Evolutionary conservation across 345 rosid genomes (phyloP).

Genomic region (Cardamine resedifolia): DNA sequence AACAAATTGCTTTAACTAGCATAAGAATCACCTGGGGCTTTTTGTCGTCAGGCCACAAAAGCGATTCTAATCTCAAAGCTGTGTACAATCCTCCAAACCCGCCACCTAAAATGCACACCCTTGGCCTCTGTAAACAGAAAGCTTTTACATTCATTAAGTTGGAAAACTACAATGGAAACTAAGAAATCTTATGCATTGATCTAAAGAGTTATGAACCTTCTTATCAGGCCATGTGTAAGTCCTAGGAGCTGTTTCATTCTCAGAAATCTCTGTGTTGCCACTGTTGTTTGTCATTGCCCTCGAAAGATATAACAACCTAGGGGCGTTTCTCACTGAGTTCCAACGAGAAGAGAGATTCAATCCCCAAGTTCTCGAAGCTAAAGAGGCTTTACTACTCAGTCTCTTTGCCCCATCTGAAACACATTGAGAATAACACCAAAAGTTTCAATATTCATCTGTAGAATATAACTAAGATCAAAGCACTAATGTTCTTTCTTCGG

Average conservation of each 20-base stretch:
- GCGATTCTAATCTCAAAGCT: conserved; percentile 89
- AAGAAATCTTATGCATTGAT: background rate
- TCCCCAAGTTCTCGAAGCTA: conserved; percentile 29
- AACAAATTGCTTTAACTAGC: background rate
- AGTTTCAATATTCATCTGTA: conserved; percentile 14
- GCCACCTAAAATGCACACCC: conserved; percentile 39
- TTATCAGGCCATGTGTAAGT: conserved; percentile 43
- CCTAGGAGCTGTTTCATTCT: conserved; percentile 32
- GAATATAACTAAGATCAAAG: background rate
- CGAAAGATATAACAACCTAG: conserved; percentile 15
- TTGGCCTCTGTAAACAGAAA: conserved; percentile 33
- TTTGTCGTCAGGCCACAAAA: conserved; percentile 80
- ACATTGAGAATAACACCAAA: conserved; percentile 15
- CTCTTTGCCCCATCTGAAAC: conserved; percentile 36
- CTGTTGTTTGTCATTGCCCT: conserved; percentile 24
- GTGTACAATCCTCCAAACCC: conserved; percentile 89
- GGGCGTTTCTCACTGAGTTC: conserved; percentile 6
- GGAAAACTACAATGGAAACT: background rate
- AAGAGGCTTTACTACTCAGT: conserved; percentile 18
- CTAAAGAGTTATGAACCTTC: conserved; percentile 26
- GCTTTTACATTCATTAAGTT: background rate
- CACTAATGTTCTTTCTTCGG: background rate
- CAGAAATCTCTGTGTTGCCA: conserved; percentile 26
- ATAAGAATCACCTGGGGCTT: conserved; percentile 40
- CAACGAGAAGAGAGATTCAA: conserved; percentile 17